Base-by-base conservation (phyloP, 768 basidiomycete species). In the Mycena latifolia region DNA sequence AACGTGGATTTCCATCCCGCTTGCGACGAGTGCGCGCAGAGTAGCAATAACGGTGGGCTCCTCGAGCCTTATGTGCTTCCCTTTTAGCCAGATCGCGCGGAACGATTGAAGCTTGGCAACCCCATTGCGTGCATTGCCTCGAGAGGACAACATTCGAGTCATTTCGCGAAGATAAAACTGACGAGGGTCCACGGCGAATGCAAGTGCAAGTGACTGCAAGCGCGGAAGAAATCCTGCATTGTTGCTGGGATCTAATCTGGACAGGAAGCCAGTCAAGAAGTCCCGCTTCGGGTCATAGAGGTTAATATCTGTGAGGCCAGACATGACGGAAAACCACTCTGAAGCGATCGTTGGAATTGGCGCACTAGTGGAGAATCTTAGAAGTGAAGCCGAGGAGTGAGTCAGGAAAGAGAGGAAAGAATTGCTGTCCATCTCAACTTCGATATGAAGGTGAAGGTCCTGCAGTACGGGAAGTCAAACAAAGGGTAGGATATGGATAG, bases 361-460 rank as follows among this genome's bases (percentile, higher is more conserved):
- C 31, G 11, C 11, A 14, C 10, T 4, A 17, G 37, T 17, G 31
- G 52, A 54, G 25, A 62, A 62, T 15, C 11, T 24, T 47, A 43
- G 61, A 11, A 62, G 33, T 22, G 61, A 62, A 0, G 31, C 20
- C 1, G 57, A 48, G 7, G 52, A 62, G 51, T n/a, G 20, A 7
- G 41, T 3, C 15, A 62, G 51, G 43, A 62, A 62, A 1, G 43
- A 12, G 2, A 27, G 15, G 9, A 61, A 24, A 25, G 20, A 3
- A 22, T 54, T 6, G 8, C 20, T 28, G 2, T 22, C 22, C 31
- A 17, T 31, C 1, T 20, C 37, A 18, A 31, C 5, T 33, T 8
- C 12, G 22, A 52, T 15, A 14, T 51, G 28, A 15, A 62, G 31
- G 27, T 53, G 22, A 8, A 61, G 45, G 17, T 31, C 46, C 29